Evolutionary conservation across 805 yeast species (phyloP), one percentile per base, ranked within the genome.

Genomic region (Dipodascus albidus): DNA sequence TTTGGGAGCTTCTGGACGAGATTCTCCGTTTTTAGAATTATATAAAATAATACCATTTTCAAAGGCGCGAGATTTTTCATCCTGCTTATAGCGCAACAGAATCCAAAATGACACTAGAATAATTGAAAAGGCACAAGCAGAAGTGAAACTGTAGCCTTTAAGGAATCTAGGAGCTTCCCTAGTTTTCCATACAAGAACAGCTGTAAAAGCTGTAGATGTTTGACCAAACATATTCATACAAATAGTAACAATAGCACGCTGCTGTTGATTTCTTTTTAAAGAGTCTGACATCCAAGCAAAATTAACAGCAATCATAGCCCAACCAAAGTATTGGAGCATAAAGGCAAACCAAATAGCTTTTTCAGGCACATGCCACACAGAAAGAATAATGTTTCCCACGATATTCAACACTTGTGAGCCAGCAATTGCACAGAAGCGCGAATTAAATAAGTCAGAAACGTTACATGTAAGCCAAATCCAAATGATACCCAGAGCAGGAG

Each of bases 261-360:
- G 73, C 57, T 77, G 74, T 3, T 75, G 70, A 59, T 78, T 78
- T 50, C 74, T 70, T 52, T 82, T 70, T 52, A 78, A 72, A 47
- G 79, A 76, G 63, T 78, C 83, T 58, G 76, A 77, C 52, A 73
- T 74, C 82, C 83, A 80, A 17, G 80, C 74, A 62, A 78, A 81
- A 23, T 77, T 63, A 0, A 77, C 80, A 0, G 83, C 78, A 2
- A 83, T 80, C 75, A 76, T 75, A 14, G 83, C 79, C 78, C 80
- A 75, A 6, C 81, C 81, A 52, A 75, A 73, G 62, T 78, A 79
- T 58, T 76, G 81, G 47, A 79, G 63, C 62, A 77, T 70, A 66
- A 74, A 80, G 1, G 81, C 85, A 67, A 78, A 81, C 82, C 82
- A 79, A 61, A 78, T 80, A 6, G 80, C 81, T 11, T 72, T 58